Base-by-base conservation (phyloP, 192 early-diverging fungal species). In the Coemansia sp. region DNA sequence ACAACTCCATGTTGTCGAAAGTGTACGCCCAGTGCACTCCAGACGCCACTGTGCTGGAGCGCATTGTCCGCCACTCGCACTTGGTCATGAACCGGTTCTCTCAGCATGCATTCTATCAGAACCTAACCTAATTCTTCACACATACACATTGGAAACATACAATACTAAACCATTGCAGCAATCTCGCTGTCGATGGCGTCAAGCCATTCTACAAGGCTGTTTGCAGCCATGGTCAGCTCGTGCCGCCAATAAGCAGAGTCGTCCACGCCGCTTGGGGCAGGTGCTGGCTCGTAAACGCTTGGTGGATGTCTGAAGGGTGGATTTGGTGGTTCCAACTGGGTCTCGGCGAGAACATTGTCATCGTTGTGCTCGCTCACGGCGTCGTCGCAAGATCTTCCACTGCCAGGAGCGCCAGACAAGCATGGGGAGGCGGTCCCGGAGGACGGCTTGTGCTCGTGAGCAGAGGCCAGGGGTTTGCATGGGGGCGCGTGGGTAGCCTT, bases 31-130 rank as follows among this genome's bases (percentile, higher is more conserved):
- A 68, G 11, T 33, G 45, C 10, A 19, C 52, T n/a, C 48, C 56
- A 13, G 34, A 37, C 25, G 18, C 65, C 0, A 68, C 71, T 13
- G 54, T 57, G 1, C 38, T 75, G 5, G 71, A 75, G 57, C 71
- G 65, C 22, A 68, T 75, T 19, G 57, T 43, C 15, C 42, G 53
- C 11, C 71, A 75, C 53, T 60, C 71, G 26, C 65, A 53, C 33
- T 48, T 68, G 15, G 56, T 67, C 18, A 53, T 56, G n/a, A 42
- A 51, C 2, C 38, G 57, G 11, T 64, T 68, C 32, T 68, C 71
- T n/a, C 42, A 51, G 18, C 15, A 40, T 11, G 47, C 65, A 13
- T 53, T 63, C 17, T 63, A 60, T 22, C 27, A 42, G 8, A 18
- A 26, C 40, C 46, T 70, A 21, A 8, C 46, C 3, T 42, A 58